Evolutionary conservation across 2,329 filamentous ascomycete species (phyloP).

Genomic region (Truncatella angustata): DNA sequence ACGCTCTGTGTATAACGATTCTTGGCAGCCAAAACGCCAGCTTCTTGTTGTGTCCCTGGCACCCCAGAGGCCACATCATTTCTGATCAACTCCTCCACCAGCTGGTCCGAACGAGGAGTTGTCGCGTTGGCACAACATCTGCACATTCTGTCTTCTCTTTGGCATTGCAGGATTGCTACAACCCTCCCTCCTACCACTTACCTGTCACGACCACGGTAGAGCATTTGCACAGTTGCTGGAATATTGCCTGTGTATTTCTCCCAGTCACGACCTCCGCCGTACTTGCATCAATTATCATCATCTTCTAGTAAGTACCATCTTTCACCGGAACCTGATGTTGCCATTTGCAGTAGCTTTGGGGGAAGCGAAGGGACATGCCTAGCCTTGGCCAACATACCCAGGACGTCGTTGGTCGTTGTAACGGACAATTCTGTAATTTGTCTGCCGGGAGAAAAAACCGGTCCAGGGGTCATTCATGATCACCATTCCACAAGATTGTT

Average conservation of each 20-base stretch:
- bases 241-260: conserved; percentile 36
- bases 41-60: background rate
- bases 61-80: background rate
- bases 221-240: conserved; percentile 35
- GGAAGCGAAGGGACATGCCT: too few species aligned
- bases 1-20: background rate
- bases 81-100: background rate
- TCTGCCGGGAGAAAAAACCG: background rate
- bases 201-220: background rate
- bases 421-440: background rate
- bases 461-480: conserved; percentile 14
- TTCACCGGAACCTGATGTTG: background rate
- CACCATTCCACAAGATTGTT: conserved; percentile 25
- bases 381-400: too few species aligned
- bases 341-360: too few species aligned
- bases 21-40: background rate
- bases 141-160: too few species aligned
- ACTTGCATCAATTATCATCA: conserved; percentile 6
- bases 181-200: too few species aligned
- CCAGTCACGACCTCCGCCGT: conserved; percentile 14
- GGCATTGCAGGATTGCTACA: too few species aligned
- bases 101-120: conserved; percentile 1
- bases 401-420: background rate
- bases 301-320: background rate
- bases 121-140: too few species aligned